Conservation (phyloP, 1,284 basidiomycete genomes). For the Xerocomus amazonicus region DNA sequence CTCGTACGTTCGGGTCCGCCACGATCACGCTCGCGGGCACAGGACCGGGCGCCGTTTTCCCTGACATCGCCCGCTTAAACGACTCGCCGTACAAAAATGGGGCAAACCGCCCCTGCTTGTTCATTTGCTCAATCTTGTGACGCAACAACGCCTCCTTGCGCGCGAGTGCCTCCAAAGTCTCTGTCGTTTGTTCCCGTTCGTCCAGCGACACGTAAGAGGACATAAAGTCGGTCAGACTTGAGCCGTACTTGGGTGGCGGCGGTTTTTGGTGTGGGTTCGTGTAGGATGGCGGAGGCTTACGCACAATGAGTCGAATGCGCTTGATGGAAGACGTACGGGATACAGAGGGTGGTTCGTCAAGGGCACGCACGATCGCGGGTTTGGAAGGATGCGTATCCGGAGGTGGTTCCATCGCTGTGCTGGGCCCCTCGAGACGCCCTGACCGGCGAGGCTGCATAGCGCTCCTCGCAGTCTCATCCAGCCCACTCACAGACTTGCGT, state of each 20-base stretch:
- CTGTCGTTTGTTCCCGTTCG: slow-evolving; percentile 45
- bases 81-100: slow-evolving; percentile 27
- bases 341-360: slow-evolving; percentile 3
- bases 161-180: slow-evolving; percentile 44
- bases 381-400: neutral
- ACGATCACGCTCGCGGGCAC: slow-evolving; percentile 3
- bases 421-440: slow-evolving; percentile 21
- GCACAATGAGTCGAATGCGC: slow-evolving; percentile 68
- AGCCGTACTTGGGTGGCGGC: slow-evolving; percentile 45
- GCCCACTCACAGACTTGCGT: slow-evolving; percentile 17
- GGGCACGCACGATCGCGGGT: neutral
- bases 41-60: slow-evolving; percentile 8
- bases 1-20: slow-evolving; percentile 17
- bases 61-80: slow-evolving; percentile 14
- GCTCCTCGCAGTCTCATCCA: slow-evolving; percentile 7
- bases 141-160: slow-evolving; percentile 48
- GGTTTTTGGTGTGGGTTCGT: slow-evolving; percentile 70
- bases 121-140: slow-evolving; percentile 52
- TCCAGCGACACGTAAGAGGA: slow-evolving; percentile 56
- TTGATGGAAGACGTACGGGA: slow-evolving; percentile 39
- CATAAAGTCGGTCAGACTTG: slow-evolving; percentile 55
- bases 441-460: slow-evolving; percentile 19
- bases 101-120: slow-evolving; percentile 36
- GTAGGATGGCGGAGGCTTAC: slow-evolving; percentile 53
- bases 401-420: slow-evolving; percentile 14